Conservation (phyloP, 257 asterid genomes). For the Rehmannia glutinosa region DNA sequence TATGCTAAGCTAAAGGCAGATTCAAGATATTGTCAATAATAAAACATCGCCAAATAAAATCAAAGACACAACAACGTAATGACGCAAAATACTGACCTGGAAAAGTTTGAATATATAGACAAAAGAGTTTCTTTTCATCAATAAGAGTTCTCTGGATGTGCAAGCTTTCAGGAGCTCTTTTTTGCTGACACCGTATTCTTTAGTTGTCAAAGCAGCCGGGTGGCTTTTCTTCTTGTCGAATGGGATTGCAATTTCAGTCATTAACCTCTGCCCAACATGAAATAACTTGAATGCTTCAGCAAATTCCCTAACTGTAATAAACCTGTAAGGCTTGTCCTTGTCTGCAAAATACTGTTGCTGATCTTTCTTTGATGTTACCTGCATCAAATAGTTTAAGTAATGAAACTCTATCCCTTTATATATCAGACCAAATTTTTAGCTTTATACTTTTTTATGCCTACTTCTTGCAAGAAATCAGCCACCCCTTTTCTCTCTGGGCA, state of each 20-base stretch:
- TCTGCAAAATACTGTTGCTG: slow-evolving; percentile 47
- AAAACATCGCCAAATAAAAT: neutral
- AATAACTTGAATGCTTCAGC: slow-evolving; percentile 36
- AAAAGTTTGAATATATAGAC: slow-evolving; percentile 34
- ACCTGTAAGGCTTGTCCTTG: slow-evolving; percentile 29
- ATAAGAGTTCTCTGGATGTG: slow-evolving; percentile 27
- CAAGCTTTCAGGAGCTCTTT: slow-evolving; percentile 42
- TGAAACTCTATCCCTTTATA: neutral
- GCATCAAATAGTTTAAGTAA: neutral
- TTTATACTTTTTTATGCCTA: slow-evolving; percentile 11
- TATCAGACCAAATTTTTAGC: neutral
- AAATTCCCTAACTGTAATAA: slow-evolving; percentile 35
- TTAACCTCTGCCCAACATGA: slow-evolving; percentile 27
- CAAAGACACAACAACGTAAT: neutral
- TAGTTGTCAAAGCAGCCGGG: slow-evolving; percentile 43
- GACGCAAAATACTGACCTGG: slow-evolving; percentile 13
- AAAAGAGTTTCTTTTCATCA: slow-evolving; percentile 46
- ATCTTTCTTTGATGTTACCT: slow-evolving; percentile 56
- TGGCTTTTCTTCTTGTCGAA: slow-evolving; percentile 44
- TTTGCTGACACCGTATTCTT: slow-evolving; percentile 37
- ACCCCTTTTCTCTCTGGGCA: slow-evolving; percentile 57
- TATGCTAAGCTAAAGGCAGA: neutral
- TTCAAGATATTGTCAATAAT: neutral
- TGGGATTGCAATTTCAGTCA: slow-evolving; percentile 30
- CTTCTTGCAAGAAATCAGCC: slow-evolving; percentile 70